Evolutionary conservation across 1,284 basidiomycete species (phyloP), one percentile per base, ranked within the genome.

Genomic region (Singerocomus inundabilis): DNA sequence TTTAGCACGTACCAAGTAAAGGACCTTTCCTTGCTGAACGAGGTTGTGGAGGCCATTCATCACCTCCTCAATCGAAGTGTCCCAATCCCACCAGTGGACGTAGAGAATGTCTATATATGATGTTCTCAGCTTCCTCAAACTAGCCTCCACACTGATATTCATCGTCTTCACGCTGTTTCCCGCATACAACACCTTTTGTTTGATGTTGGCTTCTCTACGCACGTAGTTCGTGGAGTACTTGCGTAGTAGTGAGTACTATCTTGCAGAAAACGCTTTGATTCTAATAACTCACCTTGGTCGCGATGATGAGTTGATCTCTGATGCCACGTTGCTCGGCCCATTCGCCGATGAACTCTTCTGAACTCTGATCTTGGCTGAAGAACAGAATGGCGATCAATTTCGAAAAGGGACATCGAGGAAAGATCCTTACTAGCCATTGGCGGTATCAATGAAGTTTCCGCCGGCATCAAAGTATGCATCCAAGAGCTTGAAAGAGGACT

Each of bases 271-370:
- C 8, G 5, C 21, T 10, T 15, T 36, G 4, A 21, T 4, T 9
- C n/a, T 5, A 7, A 24, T 24, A 24, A 24, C 21, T 9, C 35
- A 71, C 72, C 61, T 77, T 78, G 36, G 76, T 77, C 1, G 76
- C 71, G 42, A 78, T 63, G 8, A 79, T 65, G 25, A 79, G 65
- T 49, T 76, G 70, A 56, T 79, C 75, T 16, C 77, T 68, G 39
- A 72, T 75, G 2, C 63, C 64, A 15, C 71, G 69, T 8, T 60
- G 51, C 51, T 73, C 68, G 49, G 70, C 69, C 77, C 76, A 79
- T 53, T 78, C 74, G 15, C 76, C 76, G 26, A 78, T 65, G 58
- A 74, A 70, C 40, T 57, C 46, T 51, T 78, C 76, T 0, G 68
- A 71, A 29, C 69, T 60, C 31, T 70, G 73, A 45, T 74, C 64